Conservation (phyloP, 1,284 basidiomycete genomes). For the Cryptococcus sp. region DNA sequence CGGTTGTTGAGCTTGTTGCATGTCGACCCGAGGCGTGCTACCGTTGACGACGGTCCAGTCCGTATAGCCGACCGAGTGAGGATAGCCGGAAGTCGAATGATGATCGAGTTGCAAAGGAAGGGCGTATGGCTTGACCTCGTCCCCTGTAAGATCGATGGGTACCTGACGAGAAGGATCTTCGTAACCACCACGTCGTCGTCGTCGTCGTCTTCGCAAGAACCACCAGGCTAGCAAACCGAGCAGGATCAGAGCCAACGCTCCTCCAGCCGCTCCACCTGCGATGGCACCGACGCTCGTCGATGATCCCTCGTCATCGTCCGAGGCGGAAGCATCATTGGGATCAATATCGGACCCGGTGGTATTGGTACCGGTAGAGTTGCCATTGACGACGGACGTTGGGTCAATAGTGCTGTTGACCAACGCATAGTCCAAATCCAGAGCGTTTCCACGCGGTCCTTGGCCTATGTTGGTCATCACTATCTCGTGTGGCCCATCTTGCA, state of each 20-base stretch:
- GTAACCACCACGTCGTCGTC: not conserved
- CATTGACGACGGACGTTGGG: not conserved
- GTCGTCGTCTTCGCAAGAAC: conserved; percentile 7
- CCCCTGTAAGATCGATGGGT: conserved; percentile 16
- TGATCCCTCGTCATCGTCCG: not conserved
- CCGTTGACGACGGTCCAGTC: not conserved
- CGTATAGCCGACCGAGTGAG: no score
- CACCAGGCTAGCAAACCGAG: conserved; percentile 9
- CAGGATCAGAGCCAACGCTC: conserved; percentile 8
- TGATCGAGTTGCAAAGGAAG: not conserved
- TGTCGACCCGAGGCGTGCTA: no score
- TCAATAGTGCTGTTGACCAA: conserved; percentile 13
- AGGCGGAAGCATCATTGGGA: not conserved
- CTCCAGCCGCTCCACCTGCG: conserved; percentile 18
- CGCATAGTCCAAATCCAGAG: conserved; percentile 16
- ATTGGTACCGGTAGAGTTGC: not conserved
- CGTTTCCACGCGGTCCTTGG: conserved; percentile 3
- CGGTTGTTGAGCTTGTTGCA: not conserved
- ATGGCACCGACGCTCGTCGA: conserved; percentile 10
- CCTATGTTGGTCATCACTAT: conserved; percentile 16
- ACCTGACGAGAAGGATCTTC: not conserved
- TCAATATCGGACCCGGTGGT: not conserved
- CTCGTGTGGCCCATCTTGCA: conserved; percentile 13
- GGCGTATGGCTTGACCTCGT: conserved; percentile 23
- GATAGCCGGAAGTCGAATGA: no score